Evolutionary conservation across 2,329 filamentous ascomycete genomes (phyloP).

Genomic region (Parafenestella ontariensis): DNA sequence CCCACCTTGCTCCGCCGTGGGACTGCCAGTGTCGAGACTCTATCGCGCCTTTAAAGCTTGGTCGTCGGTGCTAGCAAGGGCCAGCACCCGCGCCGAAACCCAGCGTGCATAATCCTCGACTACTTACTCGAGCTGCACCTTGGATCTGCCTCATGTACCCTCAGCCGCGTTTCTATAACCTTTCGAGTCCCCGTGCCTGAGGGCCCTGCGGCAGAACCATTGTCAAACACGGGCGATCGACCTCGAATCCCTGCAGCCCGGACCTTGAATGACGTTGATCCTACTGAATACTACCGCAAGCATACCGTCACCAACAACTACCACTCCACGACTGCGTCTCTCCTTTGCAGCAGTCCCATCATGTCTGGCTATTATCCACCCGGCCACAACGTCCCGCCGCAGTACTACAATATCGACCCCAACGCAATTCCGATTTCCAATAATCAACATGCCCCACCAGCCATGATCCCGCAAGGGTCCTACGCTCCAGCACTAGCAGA

Average conservation of each 20-base stretch:
- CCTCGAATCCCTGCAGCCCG: slow-evolving; percentile 41
- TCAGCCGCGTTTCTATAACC: slow-evolving; percentile 24
- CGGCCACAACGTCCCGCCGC: slow-evolving; percentile 42
- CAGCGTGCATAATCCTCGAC: slow-evolving; percentile 36
- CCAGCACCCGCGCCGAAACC: slow-evolving; percentile 36
- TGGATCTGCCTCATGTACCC: slow-evolving; percentile 15
- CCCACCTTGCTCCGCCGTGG: slow-evolving; percentile 31
- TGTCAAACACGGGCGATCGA: slow-evolving; percentile 43
- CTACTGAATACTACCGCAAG: slow-evolving; percentile 32
- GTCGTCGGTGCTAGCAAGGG: slow-evolving; percentile 44
- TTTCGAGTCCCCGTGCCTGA: slow-evolving; percentile 22
- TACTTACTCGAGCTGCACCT: slow-evolving; percentile 31
- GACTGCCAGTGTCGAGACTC: slow-evolving; percentile 29
- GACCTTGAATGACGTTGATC: slow-evolving; percentile 49
- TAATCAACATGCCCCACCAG: slow-evolving; percentile 32
- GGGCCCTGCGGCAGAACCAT: slow-evolving; percentile 35
- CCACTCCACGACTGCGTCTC: slow-evolving; percentile 26
- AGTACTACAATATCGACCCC: slow-evolving; percentile 46
- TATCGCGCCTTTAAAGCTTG: slow-evolving; percentile 40
- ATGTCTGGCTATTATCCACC: slow-evolving; percentile 50
- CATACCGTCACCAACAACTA: slow-evolving; percentile 34
- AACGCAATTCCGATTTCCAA: slow-evolving; percentile 32
- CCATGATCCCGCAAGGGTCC: slow-evolving; percentile 40
- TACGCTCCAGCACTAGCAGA: slow-evolving; percentile 38
- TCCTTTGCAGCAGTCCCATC: slow-evolving; percentile 20